Evolutionary conservation across 2,329 filamentous ascomycete genomes (phyloP).

Genomic region (Hypoxylon sp.): DNA sequence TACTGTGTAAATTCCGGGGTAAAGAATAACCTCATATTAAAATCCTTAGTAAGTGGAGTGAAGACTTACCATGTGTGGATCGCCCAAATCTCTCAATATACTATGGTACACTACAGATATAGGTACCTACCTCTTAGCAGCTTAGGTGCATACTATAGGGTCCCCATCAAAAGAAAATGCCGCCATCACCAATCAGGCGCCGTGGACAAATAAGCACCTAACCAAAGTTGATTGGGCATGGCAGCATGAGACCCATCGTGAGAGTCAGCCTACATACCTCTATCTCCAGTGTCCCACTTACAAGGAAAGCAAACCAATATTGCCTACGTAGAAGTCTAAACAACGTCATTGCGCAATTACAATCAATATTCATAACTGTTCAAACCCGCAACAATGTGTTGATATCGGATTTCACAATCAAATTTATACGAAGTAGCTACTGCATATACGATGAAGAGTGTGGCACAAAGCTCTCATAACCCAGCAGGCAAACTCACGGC

Average conservation of each 20-base stretch:
- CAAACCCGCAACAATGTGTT: conserved; percentile 2
- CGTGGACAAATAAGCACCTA: not conserved
- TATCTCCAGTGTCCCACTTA: conserved; percentile 19
- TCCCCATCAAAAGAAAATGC: conserved; percentile 13
- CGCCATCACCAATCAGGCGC: conserved; percentile 17
- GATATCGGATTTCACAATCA: conserved; percentile 2
- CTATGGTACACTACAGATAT: too few relatives aligned
- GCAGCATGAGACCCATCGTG: not conserved
- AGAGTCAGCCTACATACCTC: not conserved
- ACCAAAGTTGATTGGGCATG: conserved; percentile 2
- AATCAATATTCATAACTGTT: not conserved
- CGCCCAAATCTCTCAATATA: not conserved
- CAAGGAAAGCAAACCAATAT: conserved; percentile 11
- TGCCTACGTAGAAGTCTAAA: conserved; percentile 12
- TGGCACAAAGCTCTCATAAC: not conserved
- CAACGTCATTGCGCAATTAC: conserved; percentile 9
- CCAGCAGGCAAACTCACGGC: conserved; percentile 3
- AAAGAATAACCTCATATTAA: conserved; percentile 4
- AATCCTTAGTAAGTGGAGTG: conserved; percentile 1
- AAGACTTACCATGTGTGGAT: conserved; percentile 8
- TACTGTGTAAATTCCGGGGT: not conserved
- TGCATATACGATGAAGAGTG: not conserved
- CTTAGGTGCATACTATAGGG: not conserved
- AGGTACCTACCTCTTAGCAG: not conserved
- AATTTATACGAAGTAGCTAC: not conserved